Evolutionary conservation across 176 grass and related monocot species (phyloP), one percentile per base, ranked within the genome.

Genomic region (Oryza australiensis): DNA sequence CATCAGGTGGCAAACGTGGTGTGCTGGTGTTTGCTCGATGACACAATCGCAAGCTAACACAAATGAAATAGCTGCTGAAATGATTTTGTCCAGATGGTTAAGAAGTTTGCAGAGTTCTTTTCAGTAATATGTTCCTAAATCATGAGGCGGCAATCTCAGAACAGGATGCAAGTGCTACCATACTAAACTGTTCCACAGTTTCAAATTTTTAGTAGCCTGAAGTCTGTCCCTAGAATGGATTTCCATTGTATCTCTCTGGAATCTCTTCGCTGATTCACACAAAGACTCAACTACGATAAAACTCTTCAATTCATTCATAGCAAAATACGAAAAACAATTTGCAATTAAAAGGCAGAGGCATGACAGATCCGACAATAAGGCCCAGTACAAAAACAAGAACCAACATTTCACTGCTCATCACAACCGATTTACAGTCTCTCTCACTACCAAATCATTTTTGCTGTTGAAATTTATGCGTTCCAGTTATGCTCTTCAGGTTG

Each of bases 401-500:
- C 5, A 55, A 55, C 51, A 14, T 84, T 59, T 60, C 13, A 38
- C 66, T 60, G 78, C 49, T 76, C 73, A 48, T 32, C n/a, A 30
- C 0, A 82, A 74, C 1, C 57, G 62, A 79, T 46, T 46, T n/a
- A 69, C 23, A 74, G 34, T 6, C 48, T 78, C 48, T 78, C 55
- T 78, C 55, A 60, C n/a, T 60, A 60, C n/a, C 55, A 78, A 16
- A 26, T 37, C 66, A 18, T 48, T 3, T 10, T 37, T 37, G 35
- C 35, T 37, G 1, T 60, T 24, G 7, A 24, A 37, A 62, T 53
- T 53, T 82, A 74, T 12, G 68, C 62, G 79, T 90, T 92, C 84
- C 83, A 89, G 80, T 48, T 63, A 64, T 68, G 78, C 48, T 80
- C 86, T 59, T 89, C 83, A 0, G 79, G 24, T 2, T 88, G 59